phyloP scores from a whole-genome alignment of 108 stramenopile species.

The Mediolabrus comicus region DNA sequence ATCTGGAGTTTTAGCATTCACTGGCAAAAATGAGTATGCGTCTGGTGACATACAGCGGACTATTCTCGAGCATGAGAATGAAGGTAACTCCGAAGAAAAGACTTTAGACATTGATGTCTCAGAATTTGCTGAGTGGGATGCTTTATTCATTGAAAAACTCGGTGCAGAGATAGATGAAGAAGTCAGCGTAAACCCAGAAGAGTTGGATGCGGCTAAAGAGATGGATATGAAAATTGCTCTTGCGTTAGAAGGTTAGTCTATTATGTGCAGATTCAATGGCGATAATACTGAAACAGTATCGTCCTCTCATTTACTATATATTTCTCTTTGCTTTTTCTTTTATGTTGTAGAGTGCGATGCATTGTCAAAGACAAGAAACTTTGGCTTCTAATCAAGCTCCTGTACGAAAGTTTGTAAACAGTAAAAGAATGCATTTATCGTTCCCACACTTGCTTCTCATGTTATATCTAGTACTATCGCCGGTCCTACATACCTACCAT shows the following conservation, averaged over 20 bases:
- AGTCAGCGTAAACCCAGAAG: not conserved
- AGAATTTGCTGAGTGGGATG: conserved; percentile 44
- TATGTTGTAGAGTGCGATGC: not conserved
- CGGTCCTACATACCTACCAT: too few species aligned
- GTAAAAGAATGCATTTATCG: too few species aligned
- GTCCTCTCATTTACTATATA: not conserved
- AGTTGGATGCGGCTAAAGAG: conserved; percentile 18
- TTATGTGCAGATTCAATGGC: not conserved
- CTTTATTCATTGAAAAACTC: conserved; percentile 22
- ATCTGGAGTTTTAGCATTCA: conserved; percentile 35
- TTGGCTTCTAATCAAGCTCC: not conserved
- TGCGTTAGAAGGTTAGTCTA: conserved; percentile 25
- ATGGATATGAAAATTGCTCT: conserved; percentile 44
- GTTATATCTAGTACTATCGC: too few species aligned
- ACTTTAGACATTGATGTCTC: conserved; percentile 21
- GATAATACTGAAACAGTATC: too few species aligned
- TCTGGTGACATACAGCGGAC: conserved; percentile 39
- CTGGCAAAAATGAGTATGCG: conserved; percentile 39
- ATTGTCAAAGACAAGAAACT: not conserved
- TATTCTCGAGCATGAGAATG: conserved; percentile 13
- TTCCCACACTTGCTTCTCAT: too few species aligned
- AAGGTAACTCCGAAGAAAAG: conserved; percentile 4
- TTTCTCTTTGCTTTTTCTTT: not conserved
- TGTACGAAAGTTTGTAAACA: too few species aligned
- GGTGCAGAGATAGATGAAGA: conserved; percentile 9